phyloP scores from a whole-genome alignment of 352 stramenopile genomes.

The Phytophthora aleatoria region DNA sequence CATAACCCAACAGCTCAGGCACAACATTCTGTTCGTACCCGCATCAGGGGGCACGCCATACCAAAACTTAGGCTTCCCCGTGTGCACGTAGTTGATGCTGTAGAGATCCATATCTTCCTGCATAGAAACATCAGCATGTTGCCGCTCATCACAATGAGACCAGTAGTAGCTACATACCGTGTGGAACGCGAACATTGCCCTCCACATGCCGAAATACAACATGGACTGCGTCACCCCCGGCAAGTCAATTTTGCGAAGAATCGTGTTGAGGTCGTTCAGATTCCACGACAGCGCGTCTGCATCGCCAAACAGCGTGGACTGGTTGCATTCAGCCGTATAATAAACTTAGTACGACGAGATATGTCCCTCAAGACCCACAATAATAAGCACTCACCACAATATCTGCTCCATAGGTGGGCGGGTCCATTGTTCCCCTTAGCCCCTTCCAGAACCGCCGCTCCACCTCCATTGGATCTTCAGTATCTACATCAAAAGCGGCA shows the following conservation, averaged over 20 bases:
- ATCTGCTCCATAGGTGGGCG: constrained; percentile 91
- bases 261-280: constrained; percentile 87
- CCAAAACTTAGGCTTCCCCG: constrained; percentile 93
- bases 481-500: constrained; percentile 22
- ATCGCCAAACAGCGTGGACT: constrained; percentile 87
- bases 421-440: constrained; percentile 83
- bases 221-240: constrained; percentile 90
- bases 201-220: constrained; percentile 95
- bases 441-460: constrained; percentile 91
- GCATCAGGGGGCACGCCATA: constrained; percentile 86
- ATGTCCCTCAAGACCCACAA: background rate
- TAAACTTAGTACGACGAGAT: background rate
- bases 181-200: constrained; percentile 94
- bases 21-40: constrained; percentile 35
- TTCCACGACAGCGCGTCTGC: constrained; percentile 82
- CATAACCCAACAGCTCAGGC: background rate
- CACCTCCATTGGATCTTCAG: constrained; percentile 53
- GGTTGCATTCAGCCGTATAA: background rate
- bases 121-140: constrained; percentile 6
- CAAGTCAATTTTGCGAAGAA: constrained; percentile 79
- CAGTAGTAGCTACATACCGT: constrained; percentile 45
- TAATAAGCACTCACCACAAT: constrained; percentile 61
- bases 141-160: background rate
- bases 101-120: constrained; percentile 95
- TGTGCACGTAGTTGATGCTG: constrained; percentile 95